Base-by-base conservation (phyloP, 129 eudicot species). In the Arctium lappa region DNA sequence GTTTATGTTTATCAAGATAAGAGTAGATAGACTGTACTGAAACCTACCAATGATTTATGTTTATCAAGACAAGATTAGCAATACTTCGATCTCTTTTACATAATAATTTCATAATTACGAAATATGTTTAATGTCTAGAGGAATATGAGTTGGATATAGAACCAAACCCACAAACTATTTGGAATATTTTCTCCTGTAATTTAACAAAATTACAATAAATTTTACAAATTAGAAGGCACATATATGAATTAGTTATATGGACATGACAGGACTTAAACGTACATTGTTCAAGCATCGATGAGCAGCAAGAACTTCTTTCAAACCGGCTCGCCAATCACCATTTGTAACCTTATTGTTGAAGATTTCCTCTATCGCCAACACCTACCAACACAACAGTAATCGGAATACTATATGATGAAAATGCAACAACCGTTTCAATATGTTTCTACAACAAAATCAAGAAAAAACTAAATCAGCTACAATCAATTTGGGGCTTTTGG, bases 311-410 rank as follows among this genome's bases (percentile, higher is more conserved):
- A 95, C 99, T 80, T 91, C 92, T 90, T 95, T 95, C 88, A 95
- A 98, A 95, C 91, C 1, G 99, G 99, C 90, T 95, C 99, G 46
- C 99, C 99, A 98, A 95, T 95, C 72, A 97, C 99, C 98, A 95
- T 93, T 95, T 46, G 99, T 88, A 69, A 95, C 99, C 81, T 97
- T 87, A 37, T 86, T 92, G 84, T 87, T 86, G 74, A 95, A 95
- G 72, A 91, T 38, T 78, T 95, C 97, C 85, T 95, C 99, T 82
- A 95, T 91, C 27, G 97, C 97, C 86, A 95, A 85, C 32, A 95
- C 99, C 99, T 95, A 85, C 53, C 85, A 16, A 77, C 8, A 44
- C 13, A 80, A 82, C 39, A 70, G 31, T 44, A 46, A 69, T 30
- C 4, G 29, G 10, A 79, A 73, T 32, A 18, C 32, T 18, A 33